Base-by-base conservation (phyloP, 2,329 filamentous ascomycete genomes). In the Paecilomyces sp. region DNA sequence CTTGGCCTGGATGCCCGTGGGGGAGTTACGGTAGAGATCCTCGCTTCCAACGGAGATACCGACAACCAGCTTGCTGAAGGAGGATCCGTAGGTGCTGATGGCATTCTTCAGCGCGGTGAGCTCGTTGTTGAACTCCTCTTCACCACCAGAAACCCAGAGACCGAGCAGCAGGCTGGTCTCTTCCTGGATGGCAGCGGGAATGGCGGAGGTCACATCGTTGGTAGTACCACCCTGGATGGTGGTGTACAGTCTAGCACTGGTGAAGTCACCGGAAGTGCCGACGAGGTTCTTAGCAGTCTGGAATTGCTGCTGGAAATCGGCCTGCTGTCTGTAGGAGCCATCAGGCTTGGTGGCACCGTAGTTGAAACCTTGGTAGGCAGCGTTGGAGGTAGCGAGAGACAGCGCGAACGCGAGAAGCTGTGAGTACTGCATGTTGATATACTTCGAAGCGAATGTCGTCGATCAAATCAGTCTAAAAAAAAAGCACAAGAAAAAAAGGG, bases 31-130 rank as follows among this genome's bases (percentile, higher is more conserved):
- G 82, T 94, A 94, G 52, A 94, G 82, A 73, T 96, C 92, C 81
- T 96, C 92, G 65, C 84, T 89, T 63, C 92, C 92, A 57, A 96
- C 85, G 0, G 90, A 92, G 76, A 96, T 93, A 73, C 90, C 92
- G 59, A 86, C 88, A 52, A 96, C 85, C 18, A 73, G 65, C 58
- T 70, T 67, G 62, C 65, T 58, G 62, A 95, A 86, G 55, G 81
- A 77, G 9, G 78, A 75, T 60, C 90, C 90, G 72, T 91, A 92
- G 69, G 85, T 80, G 55, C 75, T 65, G 64, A 92, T 88, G 65
- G 91, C 89, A 52, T 80, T 76, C 72, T 84, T 83, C 55, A 96
- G 81, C 13, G 91, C 91, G 2, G 80, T 72, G 55, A 96, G 77
- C 77, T 96, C 91, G 71, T 91, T 89, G 72, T 82, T 76, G 73